Evolutionary conservation across 1,284 basidiomycete species (phyloP).

Genomic region (Ustanciosporium gigantosporum): DNA sequence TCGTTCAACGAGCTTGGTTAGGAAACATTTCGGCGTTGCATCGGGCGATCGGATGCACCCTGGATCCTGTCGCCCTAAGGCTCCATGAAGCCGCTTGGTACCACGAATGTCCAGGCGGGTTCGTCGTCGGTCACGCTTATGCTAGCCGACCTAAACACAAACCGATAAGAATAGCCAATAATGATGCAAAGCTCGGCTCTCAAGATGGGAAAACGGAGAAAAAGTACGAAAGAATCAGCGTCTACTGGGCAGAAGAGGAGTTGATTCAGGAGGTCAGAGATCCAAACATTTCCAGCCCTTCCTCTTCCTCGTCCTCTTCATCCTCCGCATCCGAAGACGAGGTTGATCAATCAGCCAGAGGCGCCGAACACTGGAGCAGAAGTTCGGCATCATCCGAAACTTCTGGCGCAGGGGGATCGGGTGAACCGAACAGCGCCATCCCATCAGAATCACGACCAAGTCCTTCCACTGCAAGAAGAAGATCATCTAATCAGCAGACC

Average conservation of each 20-base stretch:
- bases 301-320: neutral
- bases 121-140: constrained; percentile 32
- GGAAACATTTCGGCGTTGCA: constrained; percentile 13
- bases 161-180: neutral
- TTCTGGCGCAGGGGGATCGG: neutral
- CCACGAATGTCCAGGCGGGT: constrained; percentile 27
- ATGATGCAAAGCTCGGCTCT: neutral
- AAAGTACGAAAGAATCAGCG: constrained; percentile 19
- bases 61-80: constrained; percentile 8
- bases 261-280: constrained; percentile 32
- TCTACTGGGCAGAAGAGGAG: constrained; percentile 41
- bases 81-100: constrained; percentile 29
- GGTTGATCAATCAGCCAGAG: neutral
- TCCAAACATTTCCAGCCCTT: neutral
- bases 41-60: neutral
- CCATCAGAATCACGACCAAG: too few relatives aligned
- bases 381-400: neutral
- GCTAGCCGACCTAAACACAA: constrained; percentile 4
- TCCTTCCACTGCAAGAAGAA: too few relatives aligned
- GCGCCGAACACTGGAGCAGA: neutral
- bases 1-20: constrained; percentile 24
- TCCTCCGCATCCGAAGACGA: neutral
- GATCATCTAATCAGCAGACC: too few relatives aligned
- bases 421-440: too few relatives aligned
- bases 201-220: neutral